Percentiles rank a stretch among this genome's conserved stretches.
Evolutionary conservation across 495 filamentous ascomycete species (phyloP).

Genomic region (Hyaloscypha bicolor): DNA sequence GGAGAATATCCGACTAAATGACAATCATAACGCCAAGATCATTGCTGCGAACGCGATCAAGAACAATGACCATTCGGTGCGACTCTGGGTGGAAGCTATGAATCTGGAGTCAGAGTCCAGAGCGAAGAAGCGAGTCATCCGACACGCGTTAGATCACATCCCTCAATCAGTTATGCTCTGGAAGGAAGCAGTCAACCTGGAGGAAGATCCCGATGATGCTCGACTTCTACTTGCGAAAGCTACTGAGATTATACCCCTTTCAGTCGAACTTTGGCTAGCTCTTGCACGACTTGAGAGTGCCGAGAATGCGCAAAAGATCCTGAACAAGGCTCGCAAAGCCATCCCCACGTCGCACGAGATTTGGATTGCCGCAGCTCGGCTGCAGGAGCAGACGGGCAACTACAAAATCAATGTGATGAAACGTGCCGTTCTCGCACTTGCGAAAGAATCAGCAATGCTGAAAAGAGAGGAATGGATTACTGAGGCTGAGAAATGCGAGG

Average conservation of each 20-base stretch:
- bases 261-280: constrained; percentile 93
- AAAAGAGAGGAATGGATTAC: constrained; percentile 96
- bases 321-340: constrained; percentile 94
- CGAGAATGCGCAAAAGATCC: constrained; percentile 87
- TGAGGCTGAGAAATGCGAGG: constrained; percentile 93
- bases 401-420: constrained; percentile 89
- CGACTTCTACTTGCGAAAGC: constrained; percentile 87
- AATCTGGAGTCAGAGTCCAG: constrained; percentile 78
- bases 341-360: constrained; percentile 89
- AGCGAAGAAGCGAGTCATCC: constrained; percentile 86
- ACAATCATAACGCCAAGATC: constrained; percentile 89
- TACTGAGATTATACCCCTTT: constrained; percentile 88
- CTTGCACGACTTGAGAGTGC: constrained; percentile 86
- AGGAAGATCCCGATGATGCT: constrained; percentile 86
- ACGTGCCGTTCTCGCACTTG: constrained; percentile 86
- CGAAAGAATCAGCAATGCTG: constrained; percentile 90
- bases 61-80: constrained; percentile 83
- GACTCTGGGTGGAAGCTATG: constrained; percentile 94
- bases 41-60: constrained; percentile 95
- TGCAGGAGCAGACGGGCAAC: constrained; percentile 81
- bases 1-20: constrained; percentile 90
- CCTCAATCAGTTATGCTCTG: constrained; percentile 91
- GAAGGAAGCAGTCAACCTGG: constrained; percentile 97
- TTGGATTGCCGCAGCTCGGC: constrained; percentile 90
- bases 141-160: constrained; percentile 85